Conservation (phyloP, 164 flowering plant genomes). For the Litsea cubeba region DNA sequence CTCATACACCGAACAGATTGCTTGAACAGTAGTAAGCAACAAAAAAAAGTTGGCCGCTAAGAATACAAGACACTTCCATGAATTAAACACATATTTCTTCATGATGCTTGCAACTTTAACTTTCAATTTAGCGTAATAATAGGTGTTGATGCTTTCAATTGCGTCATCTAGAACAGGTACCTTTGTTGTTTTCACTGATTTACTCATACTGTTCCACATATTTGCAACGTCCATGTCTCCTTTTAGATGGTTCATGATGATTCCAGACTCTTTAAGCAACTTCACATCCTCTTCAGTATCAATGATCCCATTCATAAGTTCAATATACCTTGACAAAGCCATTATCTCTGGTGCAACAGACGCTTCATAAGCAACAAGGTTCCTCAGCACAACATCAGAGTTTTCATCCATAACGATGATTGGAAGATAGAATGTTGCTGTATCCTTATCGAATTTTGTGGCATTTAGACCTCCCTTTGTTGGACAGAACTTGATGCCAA, state of each 20-base stretch:
- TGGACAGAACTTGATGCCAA: slow-evolving; percentile 1
- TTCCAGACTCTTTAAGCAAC: slow-evolving; percentile 14
- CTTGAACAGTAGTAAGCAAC: not conserved
- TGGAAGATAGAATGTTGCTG: slow-evolving; percentile 10
- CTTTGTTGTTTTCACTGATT: slow-evolving; percentile 8
- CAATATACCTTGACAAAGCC: slow-evolving; percentile 20
- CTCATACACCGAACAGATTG: slow-evolving; percentile 12
- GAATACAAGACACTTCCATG: slow-evolving; percentile 13
- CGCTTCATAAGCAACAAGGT: slow-evolving; percentile 23
- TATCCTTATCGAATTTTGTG: slow-evolving; percentile 6
- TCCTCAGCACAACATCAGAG: slow-evolving; percentile 12
- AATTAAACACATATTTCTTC: slow-evolving; percentile 12
- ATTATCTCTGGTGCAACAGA: slow-evolving; percentile 13
- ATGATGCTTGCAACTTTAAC: slow-evolving; percentile 5
- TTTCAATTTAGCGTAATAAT: slow-evolving; percentile 8
- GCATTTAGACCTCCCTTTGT: slow-evolving; percentile 4
- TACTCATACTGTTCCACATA: slow-evolving; percentile 18
- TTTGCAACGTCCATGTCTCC: slow-evolving; percentile 14
- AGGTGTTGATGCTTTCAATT: slow-evolving; percentile 13
- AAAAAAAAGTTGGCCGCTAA: not conserved
- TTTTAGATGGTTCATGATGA: slow-evolving; percentile 13
- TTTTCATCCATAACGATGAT: slow-evolving; percentile 6
- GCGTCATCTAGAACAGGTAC: slow-evolving; percentile 8
- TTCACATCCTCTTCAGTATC: slow-evolving; percentile 25
- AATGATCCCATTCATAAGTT: slow-evolving; percentile 25